Evolutionary conservation across 2,329 filamentous ascomycete species (phyloP).

Genomic region (Daldinia sp.): DNA sequence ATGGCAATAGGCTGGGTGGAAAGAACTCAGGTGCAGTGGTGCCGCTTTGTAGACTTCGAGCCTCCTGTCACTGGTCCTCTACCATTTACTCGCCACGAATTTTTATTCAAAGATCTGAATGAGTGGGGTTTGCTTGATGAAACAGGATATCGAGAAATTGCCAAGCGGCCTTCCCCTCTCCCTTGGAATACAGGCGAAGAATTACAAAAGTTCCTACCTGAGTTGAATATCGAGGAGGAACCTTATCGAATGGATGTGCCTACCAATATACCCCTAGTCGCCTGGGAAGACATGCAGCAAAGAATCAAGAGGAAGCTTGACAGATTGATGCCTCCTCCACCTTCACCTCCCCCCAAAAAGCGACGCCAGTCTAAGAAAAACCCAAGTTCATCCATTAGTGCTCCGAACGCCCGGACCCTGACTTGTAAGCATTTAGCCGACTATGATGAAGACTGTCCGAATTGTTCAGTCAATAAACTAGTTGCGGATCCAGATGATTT

Average conservation of each 20-base stretch:
- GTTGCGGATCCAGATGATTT: not conserved
- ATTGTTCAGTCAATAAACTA: too few species aligned
- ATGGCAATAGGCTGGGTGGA: constrained; percentile 37
- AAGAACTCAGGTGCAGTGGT: constrained; percentile 30
- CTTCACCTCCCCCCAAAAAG: not conserved
- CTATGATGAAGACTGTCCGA: too few species aligned
- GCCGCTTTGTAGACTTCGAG: constrained; percentile 14
- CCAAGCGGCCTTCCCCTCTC: not conserved
- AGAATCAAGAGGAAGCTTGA: not conserved
- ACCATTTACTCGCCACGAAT: constrained; percentile 9
- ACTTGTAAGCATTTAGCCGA: too few species aligned
- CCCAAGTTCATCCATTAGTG: too few species aligned
- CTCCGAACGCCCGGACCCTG: too few species aligned
- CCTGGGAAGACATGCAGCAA: not conserved
- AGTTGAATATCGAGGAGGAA: not conserved
- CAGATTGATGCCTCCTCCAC: not conserved
- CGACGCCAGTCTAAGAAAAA: not conserved
- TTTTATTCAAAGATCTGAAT: constrained; percentile 11
- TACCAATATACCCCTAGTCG: not conserved
- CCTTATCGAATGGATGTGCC: too few species aligned
- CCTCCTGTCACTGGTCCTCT: not conserved
- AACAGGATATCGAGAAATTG: not conserved
- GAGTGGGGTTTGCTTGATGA: constrained; percentile 28
- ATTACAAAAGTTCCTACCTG: not conserved
- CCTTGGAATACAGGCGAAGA: not conserved